Evolutionary conservation across 257 asterid genomes (phyloP), one percentile per base, ranked within the genome.

Genomic region (Thymus quinquecostatus): DNA sequence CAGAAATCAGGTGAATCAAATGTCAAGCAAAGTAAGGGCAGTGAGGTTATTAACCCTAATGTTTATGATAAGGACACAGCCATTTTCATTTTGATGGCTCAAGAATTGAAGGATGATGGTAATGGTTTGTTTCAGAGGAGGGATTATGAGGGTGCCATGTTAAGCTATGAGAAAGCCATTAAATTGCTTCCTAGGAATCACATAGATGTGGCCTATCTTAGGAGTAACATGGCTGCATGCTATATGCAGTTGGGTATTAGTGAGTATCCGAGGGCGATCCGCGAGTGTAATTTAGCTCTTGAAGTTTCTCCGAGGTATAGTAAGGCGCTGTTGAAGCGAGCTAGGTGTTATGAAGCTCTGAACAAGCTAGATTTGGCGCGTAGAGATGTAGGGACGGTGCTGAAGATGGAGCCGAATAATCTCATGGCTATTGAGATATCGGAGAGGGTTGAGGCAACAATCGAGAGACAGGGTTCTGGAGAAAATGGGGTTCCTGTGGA

Each of bases 261-360:
- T 50, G 97, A 92, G 82, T 92, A 82, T 58, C 95, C 96, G 7
- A 86, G 82, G 83, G 97, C 96, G 0, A 89, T 92, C 50, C 95
- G 81, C 8, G 93, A 87, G 81, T 92, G 97, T 74, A 89, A 92
- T 85, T 82, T 92, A 79, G 91, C 97, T 51, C 96, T 92, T 57
- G 96, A 89, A 68, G 95, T 92, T 66, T 82, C 97, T 47, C 96
- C 97, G 2, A 89, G 85, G 56, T 88, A 89, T 33, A 85, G 93
- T 68, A 92, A 92, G 84, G 96, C 97, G 0, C 84, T 92, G 41
- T 68, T 92, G 90, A 92, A 92, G 89, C 85, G 96, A 80, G 86
- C 96, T 57, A 76, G 96, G 85, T 92, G 97, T 82, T 92, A 92
- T 68, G 97, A 92, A 85, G 92, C 96, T 7, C 64, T 92, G 81